Evolutionary conservation across 2,329 filamentous ascomycete species (phyloP).

Genomic region (Sordariomycetes sp.): DNA sequence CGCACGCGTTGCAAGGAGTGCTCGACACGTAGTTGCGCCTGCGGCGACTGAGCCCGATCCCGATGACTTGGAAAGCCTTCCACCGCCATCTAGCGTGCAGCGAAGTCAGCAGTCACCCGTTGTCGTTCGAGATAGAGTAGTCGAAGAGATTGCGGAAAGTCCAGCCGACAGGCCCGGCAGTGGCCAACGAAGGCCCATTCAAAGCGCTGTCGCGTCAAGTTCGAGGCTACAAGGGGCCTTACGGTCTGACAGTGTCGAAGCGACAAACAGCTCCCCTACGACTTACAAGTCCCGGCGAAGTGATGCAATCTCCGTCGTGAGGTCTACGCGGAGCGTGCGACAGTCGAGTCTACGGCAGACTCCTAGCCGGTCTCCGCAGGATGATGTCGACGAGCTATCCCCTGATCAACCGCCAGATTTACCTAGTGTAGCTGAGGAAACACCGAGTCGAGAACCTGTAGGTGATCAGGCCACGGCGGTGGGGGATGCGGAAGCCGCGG

Average conservation of each 20-base stretch:
- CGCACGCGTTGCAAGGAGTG: neutral
- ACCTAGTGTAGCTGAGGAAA: conserved; percentile 6
- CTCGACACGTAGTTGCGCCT: neutral
- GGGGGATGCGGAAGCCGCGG: conserved; percentile 31
- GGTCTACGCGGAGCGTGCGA: conserved; percentile 17
- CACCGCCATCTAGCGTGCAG: conserved; percentile 8
- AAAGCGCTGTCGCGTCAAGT: conserved; percentile 26
- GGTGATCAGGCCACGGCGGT: conserved; percentile 33
- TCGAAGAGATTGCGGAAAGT: conserved; percentile 29
- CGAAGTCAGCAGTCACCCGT: too few species aligned
- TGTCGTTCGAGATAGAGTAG: too few species aligned
- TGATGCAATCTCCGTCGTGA: conserved; percentile 17
- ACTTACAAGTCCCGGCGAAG: conserved; percentile 29
- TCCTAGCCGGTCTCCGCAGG: conserved; percentile 9
- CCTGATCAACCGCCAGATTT: conserved; percentile 15
- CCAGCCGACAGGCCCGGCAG: conserved; percentile 46
- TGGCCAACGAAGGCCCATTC: conserved; percentile 35
- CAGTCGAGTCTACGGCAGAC: too few species aligned
- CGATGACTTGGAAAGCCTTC: conserved; percentile 12
- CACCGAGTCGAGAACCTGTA: conserved; percentile 11
- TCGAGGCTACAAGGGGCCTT: conserved; percentile 32
- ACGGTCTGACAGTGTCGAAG: conserved; percentile 18
- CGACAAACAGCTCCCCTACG: too few species aligned
- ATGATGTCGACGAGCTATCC: conserved; percentile 22
- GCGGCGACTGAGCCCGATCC: neutral